Conservation (phyloP, 2,329 filamentous ascomycete genomes). For the Sphaerulina musiva region DNA sequence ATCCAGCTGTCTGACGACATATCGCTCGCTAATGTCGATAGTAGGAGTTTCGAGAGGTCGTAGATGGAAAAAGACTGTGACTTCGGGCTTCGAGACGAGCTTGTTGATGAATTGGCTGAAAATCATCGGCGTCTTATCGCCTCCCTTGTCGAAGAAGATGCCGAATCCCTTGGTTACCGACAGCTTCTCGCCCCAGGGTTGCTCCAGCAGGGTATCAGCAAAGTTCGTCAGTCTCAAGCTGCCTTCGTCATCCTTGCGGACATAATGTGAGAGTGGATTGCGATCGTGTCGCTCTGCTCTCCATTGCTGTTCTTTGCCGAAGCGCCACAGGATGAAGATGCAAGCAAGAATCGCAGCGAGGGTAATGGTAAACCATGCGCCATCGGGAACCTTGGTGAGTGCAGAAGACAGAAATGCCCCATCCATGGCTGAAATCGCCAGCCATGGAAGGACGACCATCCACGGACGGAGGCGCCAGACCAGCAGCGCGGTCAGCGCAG, state of each 20-base stretch:
- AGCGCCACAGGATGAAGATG: conserved; percentile 68
- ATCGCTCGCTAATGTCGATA: conserved; percentile 19
- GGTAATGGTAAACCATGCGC: conserved; percentile 70
- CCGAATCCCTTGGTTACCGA: conserved; percentile 50
- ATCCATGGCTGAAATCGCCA: conserved; percentile 59
- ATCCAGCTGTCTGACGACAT: conserved; percentile 4
- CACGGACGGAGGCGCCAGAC: conserved; percentile 60
- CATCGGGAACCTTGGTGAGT: conserved; percentile 64
- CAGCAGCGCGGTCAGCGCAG: conserved; percentile 63
- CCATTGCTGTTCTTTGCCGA: conserved; percentile 73
- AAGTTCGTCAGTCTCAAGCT: conserved; percentile 10
- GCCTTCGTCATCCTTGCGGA: conserved; percentile 34
- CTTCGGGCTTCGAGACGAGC: conserved; percentile 22
- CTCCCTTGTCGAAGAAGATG: conserved; percentile 73
- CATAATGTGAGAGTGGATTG: conserved; percentile 45
- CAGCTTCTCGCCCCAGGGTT: conserved; percentile 34
- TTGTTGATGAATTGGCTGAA: conserved; percentile 25
- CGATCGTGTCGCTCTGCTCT: conserved; percentile 57
- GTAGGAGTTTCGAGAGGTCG: conserved; percentile 21
- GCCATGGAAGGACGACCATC: conserved; percentile 54
- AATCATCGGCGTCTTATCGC: conserved; percentile 37
- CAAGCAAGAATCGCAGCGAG: conserved; percentile 56
- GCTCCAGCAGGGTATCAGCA: background rate
- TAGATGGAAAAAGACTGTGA: conserved; percentile 25
- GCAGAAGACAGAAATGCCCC: conserved; percentile 62